Percentiles rank a stretch among this genome's conserved stretches.
These are phyloP conservation scores for Petunia axillaris DNA, from an alignment of 257 asterid genomes.

Conservation along the genomic window DNA sequence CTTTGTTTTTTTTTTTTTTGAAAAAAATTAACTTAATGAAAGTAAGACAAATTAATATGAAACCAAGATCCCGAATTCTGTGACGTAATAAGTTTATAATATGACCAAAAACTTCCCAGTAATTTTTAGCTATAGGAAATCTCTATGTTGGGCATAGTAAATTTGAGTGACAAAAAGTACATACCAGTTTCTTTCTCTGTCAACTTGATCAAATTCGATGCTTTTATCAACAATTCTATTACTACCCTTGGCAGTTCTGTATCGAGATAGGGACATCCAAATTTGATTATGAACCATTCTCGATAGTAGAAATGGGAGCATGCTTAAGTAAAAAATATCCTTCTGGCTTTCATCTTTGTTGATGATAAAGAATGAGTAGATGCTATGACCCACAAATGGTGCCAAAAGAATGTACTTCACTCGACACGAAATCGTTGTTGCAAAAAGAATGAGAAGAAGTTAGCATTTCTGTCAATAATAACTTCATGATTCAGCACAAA, in stretches of 20 bases:
- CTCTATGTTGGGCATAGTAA: no score
- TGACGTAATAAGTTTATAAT: no score
- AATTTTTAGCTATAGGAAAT: no score
- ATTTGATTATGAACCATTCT: constrained; percentile 63
- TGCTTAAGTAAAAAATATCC: constrained; percentile 41
- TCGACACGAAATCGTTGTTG: neutral
- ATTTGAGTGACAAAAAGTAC: neutral
- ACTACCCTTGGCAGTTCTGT: constrained; percentile 62
- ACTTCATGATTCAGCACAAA: neutral
- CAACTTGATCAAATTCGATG: constrained; percentile 80
- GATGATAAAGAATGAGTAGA: constrained; percentile 40
- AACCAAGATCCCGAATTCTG: no score
- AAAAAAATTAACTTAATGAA: no score
- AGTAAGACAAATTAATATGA: no score
- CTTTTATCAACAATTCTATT: constrained; percentile 55
- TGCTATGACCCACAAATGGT: constrained; percentile 64
- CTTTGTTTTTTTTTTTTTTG: no score
- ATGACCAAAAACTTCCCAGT: no score
- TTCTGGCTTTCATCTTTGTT: constrained; percentile 34
- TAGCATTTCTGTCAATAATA: neutral
- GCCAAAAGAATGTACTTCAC: constrained; percentile 60
- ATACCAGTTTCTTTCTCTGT: constrained; percentile 72
- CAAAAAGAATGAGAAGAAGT: neutral
- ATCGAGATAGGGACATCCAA: constrained; percentile 67
- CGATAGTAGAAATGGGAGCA: constrained; percentile 56